Base-by-base conservation (phyloP, 2,329 filamentous ascomycete genomes). In the Hypoxylon sp. region DNA sequence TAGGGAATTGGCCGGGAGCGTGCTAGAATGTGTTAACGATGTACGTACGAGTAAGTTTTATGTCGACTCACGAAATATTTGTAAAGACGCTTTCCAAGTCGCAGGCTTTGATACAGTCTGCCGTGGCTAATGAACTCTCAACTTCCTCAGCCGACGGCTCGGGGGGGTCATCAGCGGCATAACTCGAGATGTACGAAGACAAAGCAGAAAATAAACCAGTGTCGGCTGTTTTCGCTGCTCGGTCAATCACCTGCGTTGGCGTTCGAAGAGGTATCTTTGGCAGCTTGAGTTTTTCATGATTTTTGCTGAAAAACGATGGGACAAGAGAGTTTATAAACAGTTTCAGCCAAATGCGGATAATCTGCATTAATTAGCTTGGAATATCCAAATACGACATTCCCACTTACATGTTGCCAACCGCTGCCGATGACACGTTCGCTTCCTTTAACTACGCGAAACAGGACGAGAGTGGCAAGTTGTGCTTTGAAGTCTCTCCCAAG, bases 61-160 rank as follows among this genome's bases (percentile, higher is more conserved):
- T 5, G 15, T 20, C 4, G 51, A 81, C 87, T 83, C 81, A 93
- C 89, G 87, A 85, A 67, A 98, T 89, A 73, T 97, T 97, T 11
- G 87, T 84, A 70, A 98, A 89, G 2, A 98, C 88, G 65, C 91
- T 88, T 61, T 89, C 88, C 74, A 98, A 90, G 57, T 91, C 89
- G 76, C 95, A 99, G 46, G 93, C 91, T 70, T 92, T 94, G 43
- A 99, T 89, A 72, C 94, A 99, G 75, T 98, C 95, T 2, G 97
- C 91, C 0, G 95, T 94, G 75, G 92, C 95, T 8, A 99, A 82
- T 0, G 95, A 98, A 74, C 95, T 97, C 73, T 99, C 95, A 28
- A 99, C 84, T 76, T 99, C 95, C 75, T 98, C 94, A 68, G 98
- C 93, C 1, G 95, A 98, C 2, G 95, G 95, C 79, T 99, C 95